phyloP scores from a whole-genome alignment of 1,139 yeast species.

The Protomyces pachydermus region DNA sequence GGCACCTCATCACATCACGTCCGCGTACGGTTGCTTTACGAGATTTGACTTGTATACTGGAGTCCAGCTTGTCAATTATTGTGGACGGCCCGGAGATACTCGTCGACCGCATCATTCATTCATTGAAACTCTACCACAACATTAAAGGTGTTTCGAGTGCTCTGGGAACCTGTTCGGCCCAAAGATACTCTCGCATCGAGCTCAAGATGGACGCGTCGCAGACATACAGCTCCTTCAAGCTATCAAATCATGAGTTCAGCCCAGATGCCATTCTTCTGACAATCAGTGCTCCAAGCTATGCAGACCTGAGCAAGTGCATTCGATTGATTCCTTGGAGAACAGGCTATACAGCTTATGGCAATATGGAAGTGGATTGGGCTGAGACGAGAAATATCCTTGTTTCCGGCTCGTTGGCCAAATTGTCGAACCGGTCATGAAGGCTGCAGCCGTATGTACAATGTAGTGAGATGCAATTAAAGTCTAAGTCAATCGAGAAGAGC shows the following conservation, averaged over 20 bases:
- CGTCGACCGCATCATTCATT: background rate
- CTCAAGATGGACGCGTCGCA: background rate
- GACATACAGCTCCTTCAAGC: background rate
- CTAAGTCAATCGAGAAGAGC: no score
- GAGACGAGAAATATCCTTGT: background rate
- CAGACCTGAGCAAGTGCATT: background rate
- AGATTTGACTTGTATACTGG: background rate
- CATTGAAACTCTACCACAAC: background rate
- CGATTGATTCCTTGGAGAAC: slow-evolving; percentile 8
- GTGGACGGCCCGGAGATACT: background rate
- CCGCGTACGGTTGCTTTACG: background rate
- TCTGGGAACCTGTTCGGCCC: no score
- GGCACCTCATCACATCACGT: background rate
- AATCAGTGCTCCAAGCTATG: background rate
- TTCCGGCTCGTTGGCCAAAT: background rate
- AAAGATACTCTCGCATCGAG: background rate
- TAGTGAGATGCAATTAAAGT: no score
- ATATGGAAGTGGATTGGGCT: background rate
- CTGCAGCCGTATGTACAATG: no score
- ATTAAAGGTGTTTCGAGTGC: background rate
- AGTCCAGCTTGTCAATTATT: background rate
- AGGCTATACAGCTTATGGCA: background rate
- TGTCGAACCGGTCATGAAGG: no score
- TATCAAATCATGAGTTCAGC: background rate
- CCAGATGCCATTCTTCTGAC: background rate